Evolutionary conservation across 208 protist species (phyloP).

Genomic region (Wallacemonas sp.): DNA sequence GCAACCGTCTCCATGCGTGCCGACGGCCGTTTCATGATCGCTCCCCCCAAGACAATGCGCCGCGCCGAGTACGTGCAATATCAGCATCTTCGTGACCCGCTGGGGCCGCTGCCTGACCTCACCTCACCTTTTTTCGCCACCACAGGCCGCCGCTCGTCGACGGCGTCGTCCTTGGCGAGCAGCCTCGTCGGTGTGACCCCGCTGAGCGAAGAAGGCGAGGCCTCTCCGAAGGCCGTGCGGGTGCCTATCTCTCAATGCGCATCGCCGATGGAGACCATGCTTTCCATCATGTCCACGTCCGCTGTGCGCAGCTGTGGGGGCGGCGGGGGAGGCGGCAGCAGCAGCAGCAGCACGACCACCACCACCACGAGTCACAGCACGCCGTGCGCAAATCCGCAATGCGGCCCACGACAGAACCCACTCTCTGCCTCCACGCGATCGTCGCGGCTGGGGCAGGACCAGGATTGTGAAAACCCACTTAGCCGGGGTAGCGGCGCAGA

Average conservation of each 20-base stretch:
- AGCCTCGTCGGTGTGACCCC: too few species aligned
- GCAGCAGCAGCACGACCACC: background rate
- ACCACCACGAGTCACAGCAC: background rate
- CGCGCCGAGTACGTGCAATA: background rate
- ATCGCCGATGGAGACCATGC: background rate
- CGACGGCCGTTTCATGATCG: slow-evolving; percentile 14
- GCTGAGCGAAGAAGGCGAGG: too few species aligned
- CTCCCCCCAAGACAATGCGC: background rate
- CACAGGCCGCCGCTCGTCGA: background rate
- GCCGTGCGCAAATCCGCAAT: too few species aligned
- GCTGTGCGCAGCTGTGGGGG: background rate
- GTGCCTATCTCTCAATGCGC: background rate
- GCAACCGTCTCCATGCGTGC: background rate
- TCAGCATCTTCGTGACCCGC: background rate
- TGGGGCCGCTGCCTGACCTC: background rate
- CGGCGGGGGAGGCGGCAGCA: background rate
- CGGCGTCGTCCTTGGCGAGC: background rate
- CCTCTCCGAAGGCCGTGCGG: background rate
- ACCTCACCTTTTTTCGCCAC: too few species aligned
- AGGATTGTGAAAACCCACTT: background rate
- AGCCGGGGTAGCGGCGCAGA: background rate
- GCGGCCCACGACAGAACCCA: background rate
- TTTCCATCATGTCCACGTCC: slow-evolving; percentile 1
- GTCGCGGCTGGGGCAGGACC: background rate
- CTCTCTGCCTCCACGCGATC: background rate